Conservation (phyloP, 352 stramenopile genomes). For the Pythium biforme region DNA sequence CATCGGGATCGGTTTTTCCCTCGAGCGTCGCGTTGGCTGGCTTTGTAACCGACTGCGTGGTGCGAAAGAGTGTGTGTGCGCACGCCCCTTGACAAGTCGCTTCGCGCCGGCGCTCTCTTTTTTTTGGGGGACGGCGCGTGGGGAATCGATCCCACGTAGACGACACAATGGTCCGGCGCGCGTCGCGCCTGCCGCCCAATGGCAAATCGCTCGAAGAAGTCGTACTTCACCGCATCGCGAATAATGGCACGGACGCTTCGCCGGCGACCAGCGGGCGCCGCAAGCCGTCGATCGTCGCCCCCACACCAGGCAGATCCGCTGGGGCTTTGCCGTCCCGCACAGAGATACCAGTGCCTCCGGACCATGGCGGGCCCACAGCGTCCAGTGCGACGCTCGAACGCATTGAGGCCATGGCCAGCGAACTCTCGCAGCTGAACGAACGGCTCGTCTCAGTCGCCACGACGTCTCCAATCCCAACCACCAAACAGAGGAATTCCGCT, state of each 20-base stretch:
- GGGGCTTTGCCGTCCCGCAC: neutral
- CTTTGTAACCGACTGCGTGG: too few relatives aligned
- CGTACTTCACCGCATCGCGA: slow-evolving; percentile 48
- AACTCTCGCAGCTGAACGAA: slow-evolving; percentile 30
- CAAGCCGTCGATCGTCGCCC: slow-evolving; percentile 6
- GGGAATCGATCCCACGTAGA: too few relatives aligned
- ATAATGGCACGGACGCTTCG: slow-evolving; percentile 16
- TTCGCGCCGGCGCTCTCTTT: too few relatives aligned
- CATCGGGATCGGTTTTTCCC: too few relatives aligned
- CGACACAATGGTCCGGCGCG: slow-evolving; percentile 59
- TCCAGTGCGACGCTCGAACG: slow-evolving; percentile 13
- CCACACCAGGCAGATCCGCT: neutral
- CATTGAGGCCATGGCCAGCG: slow-evolving; percentile 27
- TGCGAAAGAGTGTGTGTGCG: too few relatives aligned
- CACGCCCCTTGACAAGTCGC: too few relatives aligned
- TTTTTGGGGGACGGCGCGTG: neutral
- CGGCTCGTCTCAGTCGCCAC: slow-evolving; percentile 26
- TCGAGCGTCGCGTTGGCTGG: too few relatives aligned
- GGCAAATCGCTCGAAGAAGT: slow-evolving; percentile 71
- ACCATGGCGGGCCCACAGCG: neutral
- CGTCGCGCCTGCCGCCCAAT: slow-evolving; percentile 47
- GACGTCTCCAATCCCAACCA: neutral
- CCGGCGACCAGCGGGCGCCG: neutral
- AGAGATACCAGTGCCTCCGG: neutral
- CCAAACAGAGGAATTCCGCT: slow-evolving; percentile 4